A percentile compares a stretch with the other conserved stretches of the same genome.
Conservation (phyloP, 1,284 basidiomycete species). For the Sanguinoderma infundibulare region DNA sequence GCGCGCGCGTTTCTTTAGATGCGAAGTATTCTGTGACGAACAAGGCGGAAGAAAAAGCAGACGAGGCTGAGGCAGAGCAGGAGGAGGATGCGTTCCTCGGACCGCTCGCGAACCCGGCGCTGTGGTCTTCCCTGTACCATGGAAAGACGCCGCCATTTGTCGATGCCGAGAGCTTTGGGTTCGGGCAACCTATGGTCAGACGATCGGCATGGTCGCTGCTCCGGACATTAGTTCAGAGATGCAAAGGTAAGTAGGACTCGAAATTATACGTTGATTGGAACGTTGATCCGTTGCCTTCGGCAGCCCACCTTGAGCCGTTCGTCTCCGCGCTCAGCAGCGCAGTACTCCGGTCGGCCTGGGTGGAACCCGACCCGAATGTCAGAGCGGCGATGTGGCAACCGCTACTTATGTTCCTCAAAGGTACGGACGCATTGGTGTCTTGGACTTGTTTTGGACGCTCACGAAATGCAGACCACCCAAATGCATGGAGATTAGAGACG, state of each 20-base stretch:
- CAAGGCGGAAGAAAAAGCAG: constrained; percentile 20
- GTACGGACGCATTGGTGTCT: constrained; percentile 44
- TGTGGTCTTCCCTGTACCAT: constrained; percentile 66
- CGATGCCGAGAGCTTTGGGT: constrained; percentile 55
- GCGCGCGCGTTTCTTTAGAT: constrained; percentile 12
- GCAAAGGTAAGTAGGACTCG: constrained; percentile 44
- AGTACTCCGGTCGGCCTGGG: constrained; percentile 77
- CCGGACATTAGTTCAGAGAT: constrained; percentile 44
- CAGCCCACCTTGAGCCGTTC: constrained; percentile 45
- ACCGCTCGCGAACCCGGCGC: constrained; percentile 53
- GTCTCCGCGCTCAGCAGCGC: constrained; percentile 57
- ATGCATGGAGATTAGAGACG: constrained; percentile 61
- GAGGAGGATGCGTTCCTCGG: constrained; percentile 29
- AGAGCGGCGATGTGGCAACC: constrained; percentile 73
- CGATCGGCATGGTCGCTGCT: constrained; percentile 63
- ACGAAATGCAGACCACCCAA: constrained; percentile 54
- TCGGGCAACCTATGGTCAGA: constrained; percentile 69
- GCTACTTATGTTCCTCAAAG: constrained; percentile 71
- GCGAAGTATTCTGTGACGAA: constrained; percentile 11
- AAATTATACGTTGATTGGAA: not conserved
- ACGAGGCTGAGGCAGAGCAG: constrained; percentile 9
- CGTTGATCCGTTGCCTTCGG: not conserved
- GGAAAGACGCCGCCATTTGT: constrained; percentile 49
- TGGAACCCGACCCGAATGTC: constrained; percentile 73
- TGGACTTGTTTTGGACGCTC: not conserved